phyloP scores from a whole-genome alignment of 1,284 basidiomycete species.

The Naganishia cerealis region DNA sequence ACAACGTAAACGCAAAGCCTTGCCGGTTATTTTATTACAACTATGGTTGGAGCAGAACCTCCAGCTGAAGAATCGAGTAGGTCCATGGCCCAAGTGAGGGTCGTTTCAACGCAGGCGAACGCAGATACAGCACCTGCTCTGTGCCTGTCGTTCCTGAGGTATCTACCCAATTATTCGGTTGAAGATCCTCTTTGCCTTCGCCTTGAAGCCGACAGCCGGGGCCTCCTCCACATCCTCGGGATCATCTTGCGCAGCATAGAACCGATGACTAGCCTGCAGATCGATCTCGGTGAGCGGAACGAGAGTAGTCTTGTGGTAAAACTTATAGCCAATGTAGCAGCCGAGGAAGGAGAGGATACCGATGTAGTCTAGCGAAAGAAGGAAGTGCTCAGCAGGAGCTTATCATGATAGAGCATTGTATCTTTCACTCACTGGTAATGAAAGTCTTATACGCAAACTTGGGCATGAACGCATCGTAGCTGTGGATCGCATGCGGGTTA shows the following conservation, averaged over 20 bases:
- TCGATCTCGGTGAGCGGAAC: constrained; percentile 22
- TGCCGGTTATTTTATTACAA: too few relatives aligned
- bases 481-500: constrained; percentile 45
- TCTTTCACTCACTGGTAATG: constrained; percentile 56
- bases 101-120: too few relatives aligned
- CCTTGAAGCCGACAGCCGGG: constrained; percentile 24
- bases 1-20: too few relatives aligned
- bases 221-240: constrained; percentile 9
- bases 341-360: constrained; percentile 17
- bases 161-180: constrained; percentile 5
- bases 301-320: constrained; percentile 22
- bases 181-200: constrained; percentile 17
- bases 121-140: too few relatives aligned
- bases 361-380: constrained; percentile 11
- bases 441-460: constrained; percentile 63
- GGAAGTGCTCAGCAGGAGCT: background rate
- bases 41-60: too few relatives aligned
- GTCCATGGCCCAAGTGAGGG: too few relatives aligned
- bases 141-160: too few relatives aligned
- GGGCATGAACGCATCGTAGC: constrained; percentile 65
- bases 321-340: constrained; percentile 27
- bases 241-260: constrained; percentile 12
- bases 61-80: too few relatives aligned
- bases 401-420: background rate
- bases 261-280: constrained; percentile 17